Base-by-base conservation (phyloP, 2,329 filamentous ascomycete genomes). In the Diplodia seriata region DNA sequence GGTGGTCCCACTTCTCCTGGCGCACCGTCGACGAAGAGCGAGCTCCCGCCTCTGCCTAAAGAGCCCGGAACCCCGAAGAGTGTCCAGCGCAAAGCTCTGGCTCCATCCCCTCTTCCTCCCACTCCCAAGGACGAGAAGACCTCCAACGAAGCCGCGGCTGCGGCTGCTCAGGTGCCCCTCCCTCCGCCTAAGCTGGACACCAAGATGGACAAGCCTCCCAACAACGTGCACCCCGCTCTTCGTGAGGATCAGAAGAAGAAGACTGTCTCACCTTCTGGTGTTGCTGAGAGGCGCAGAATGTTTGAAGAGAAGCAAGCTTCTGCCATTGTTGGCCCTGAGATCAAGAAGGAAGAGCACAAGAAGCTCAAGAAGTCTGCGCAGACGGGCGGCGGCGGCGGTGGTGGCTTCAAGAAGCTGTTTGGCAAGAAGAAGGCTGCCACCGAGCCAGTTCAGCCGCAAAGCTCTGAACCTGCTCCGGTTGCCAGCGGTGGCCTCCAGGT, bases 181-280 rank as follows among this genome's bases (percentile, higher is more conserved):
- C 75, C 74, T 18, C 70, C 68, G 69, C 66, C 74, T 38, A 63
- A 63, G 47, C 29, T 51, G 43, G 31, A 63, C 36, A 49, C 51
- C 18, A 62, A 62, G 47, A 15, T 51, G 43, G 29, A 62, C 38
- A 49, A 36, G 11, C 9, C 69, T 26, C 18, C 70, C 53, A 69
- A 75, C 5, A 75, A 78, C 47, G 75, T 80, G 38, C 82, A 83
- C 71, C 81, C 82, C 57, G 82, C 81, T 7, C 71, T 81, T 68
- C 78, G 81, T 43, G 73, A 23, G 18, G 56, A 67, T 36, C 36
- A 38, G 36, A 55, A 64, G 38, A 63, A 54, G 47, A 62, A 70
- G 59, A 75, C 77, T 23, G 59, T 20, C 33, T 47, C 59, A 23
- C 53, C 56, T 26, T 54, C 50, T 20, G 36, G 36, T 43, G 50